Evolutionary conservation across 163 green algal species (phyloP).

Genomic region (Scenedesmus sp.): DNA sequence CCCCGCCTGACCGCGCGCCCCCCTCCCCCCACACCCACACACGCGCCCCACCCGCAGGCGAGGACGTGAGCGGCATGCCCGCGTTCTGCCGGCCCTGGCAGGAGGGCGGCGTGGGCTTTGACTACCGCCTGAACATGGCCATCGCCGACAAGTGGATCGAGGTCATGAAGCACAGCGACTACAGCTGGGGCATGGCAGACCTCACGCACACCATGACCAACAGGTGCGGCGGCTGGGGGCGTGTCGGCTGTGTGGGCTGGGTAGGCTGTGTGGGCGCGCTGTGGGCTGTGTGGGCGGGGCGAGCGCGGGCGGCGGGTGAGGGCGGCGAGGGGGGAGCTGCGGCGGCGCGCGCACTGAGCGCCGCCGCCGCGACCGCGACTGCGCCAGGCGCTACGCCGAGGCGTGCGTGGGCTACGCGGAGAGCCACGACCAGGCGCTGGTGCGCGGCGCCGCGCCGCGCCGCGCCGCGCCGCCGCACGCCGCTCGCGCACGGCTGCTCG

Average conservation of each 20-base stretch:
- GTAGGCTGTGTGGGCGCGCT: too few relatives aligned
- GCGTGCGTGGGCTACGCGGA: conserved; percentile 94
- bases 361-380: neutral
- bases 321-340: too few relatives aligned
- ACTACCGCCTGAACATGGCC: conserved; percentile 98
- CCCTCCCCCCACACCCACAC: neutral
- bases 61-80: conserved; percentile 96
- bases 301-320: too few relatives aligned
- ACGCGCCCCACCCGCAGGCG: conserved; percentile 51
- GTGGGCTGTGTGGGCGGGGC: too few relatives aligned
- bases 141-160: conserved; percentile 99
- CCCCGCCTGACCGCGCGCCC: too few relatives aligned
- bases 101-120: conserved; percentile 97
- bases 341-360: neutral
- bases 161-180: conserved; percentile 71
- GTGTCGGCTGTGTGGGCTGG: neutral
- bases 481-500: too few relatives aligned
- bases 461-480: too few relatives aligned
- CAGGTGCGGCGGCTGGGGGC: conserved; percentile 54
- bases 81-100: conserved; percentile 88
- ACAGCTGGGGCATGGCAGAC: conserved; percentile 93
- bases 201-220: conserved; percentile 96
- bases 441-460: too few relatives aligned
- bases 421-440: conserved; percentile 87
- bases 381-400: conserved; percentile 88